A percentile compares a stretch with the other conserved stretches of the same genome.
Evolutionary conservation across 305 asterid genomes (phyloP).

Genomic region (Andrographis paniculata): DNA sequence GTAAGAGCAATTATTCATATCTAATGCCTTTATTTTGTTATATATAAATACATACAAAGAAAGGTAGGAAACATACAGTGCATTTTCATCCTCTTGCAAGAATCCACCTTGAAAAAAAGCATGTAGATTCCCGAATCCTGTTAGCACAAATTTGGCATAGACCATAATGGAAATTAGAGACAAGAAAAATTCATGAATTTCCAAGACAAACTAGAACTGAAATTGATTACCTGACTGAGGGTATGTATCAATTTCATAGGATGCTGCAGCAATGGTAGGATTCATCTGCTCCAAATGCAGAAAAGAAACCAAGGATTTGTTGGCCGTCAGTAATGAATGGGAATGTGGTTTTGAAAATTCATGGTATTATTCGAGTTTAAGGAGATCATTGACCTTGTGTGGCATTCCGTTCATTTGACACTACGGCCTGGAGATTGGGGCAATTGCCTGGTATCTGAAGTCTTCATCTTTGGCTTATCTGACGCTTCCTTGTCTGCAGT

Average conservation of each 20-base stretch:
- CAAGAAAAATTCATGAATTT: background rate
- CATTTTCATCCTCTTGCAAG: background rate
- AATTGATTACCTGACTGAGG: background rate
- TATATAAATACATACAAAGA: too few species aligned
- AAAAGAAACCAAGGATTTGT: background rate
- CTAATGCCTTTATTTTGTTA: too few species aligned
- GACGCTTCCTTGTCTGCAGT: constrained; percentile 26
- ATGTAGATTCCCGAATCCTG: background rate
- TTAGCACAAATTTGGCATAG: background rate
- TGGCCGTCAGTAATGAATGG: background rate
- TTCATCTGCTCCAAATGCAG: background rate
- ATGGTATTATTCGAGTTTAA: background rate
- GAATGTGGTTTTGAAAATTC: background rate
- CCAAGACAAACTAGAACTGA: background rate
- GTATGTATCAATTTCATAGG: background rate
- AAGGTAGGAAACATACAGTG: background rate
- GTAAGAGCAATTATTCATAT: too few species aligned
- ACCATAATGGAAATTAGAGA: background rate
- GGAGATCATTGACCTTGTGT: background rate
- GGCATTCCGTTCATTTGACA: too few species aligned
- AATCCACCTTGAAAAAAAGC: background rate
- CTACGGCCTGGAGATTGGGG: too few species aligned
- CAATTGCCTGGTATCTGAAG: too few species aligned
- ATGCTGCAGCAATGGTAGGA: background rate
- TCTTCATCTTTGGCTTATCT: too few species aligned